These are phyloP conservation scores for Carex littledalei DNA, from an alignment of 176 grass and related monocot genomes.

Conservation along the genomic window DNA sequence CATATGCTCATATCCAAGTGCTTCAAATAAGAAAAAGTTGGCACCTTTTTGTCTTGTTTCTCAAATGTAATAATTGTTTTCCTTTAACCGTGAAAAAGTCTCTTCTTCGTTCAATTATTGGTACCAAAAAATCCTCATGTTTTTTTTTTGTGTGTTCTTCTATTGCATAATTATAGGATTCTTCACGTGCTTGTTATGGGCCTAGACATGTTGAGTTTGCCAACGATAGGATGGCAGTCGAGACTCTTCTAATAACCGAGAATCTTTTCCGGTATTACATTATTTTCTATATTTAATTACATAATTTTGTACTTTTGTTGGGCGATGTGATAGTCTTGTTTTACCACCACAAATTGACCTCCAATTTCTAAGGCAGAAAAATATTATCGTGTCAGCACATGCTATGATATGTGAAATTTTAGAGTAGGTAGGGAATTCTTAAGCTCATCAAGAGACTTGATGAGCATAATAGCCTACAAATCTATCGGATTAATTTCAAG, in stretches of 20 bases:
- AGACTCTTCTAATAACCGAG: conserved; percentile 94
- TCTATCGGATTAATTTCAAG: no score
- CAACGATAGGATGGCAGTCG: conserved; percentile 54
- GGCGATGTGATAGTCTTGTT: neutral
- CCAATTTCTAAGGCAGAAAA: neutral
- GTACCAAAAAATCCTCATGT: neutral
- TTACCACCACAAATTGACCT: neutral
- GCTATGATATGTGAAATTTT: neutral
- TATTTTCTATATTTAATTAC: conserved; percentile 12
- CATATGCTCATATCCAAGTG: no score
- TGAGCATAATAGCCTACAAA: no score
- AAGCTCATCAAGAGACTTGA: no score
- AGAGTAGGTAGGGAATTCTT: no score
- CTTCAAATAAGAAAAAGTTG: no score
- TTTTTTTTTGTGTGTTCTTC: neutral
- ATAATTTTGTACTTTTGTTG: neutral
- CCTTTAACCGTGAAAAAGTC: neutral
- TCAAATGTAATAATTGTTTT: conserved; percentile 49
- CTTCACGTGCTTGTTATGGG: conserved; percentile 88
- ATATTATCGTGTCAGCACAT: neutral
- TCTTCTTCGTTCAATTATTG: neutral
- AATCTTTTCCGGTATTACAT: conserved; percentile 59
- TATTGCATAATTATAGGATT: conserved; percentile 48
- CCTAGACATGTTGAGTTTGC: conserved; percentile 89
- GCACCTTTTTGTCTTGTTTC: neutral